These are phyloP conservation scores for Trametes polyzona DNA, from an alignment of 1,284 basidiomycete genomes.

Conservation along the genomic window DNA sequence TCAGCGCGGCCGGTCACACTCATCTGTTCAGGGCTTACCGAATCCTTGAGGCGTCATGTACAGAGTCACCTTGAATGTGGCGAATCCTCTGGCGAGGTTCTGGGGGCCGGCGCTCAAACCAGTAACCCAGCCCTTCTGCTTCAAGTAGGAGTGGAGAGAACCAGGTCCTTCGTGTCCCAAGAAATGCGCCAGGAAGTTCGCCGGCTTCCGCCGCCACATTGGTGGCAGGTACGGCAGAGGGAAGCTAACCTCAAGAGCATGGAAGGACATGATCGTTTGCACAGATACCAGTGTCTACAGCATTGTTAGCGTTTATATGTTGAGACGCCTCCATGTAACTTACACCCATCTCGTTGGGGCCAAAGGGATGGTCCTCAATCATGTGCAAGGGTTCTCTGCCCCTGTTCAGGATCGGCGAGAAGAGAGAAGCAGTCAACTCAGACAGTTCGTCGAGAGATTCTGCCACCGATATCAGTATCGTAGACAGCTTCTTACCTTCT, in stretches of 20 bases:
- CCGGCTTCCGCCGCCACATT: constrained; percentile 84
- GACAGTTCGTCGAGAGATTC: constrained; percentile 85
- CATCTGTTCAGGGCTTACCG: constrained; percentile 54
- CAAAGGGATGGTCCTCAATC: constrained; percentile 81
- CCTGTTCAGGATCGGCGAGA: constrained; percentile 79
- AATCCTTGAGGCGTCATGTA: constrained; percentile 89
- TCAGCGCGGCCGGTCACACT: too few relatives aligned
- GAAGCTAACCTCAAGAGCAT: constrained; percentile 88
- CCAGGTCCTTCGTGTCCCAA: constrained; percentile 97
- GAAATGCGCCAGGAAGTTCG: constrained; percentile 82
- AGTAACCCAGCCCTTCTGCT: constrained; percentile 91
- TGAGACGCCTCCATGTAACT: constrained; percentile 36
- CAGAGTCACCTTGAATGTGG: constrained; percentile 86
- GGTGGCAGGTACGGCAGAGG: constrained; percentile 85
- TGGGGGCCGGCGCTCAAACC: constrained; percentile 77
- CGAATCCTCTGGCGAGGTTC: constrained; percentile 81
- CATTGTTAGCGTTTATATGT: not conserved
- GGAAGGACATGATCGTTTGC: constrained; percentile 91
- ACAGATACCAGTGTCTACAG: constrained; percentile 80
- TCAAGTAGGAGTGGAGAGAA: constrained; percentile 91
- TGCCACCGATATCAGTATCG: constrained; percentile 33
- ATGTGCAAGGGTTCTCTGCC: constrained; percentile 65
- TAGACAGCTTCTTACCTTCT: not conserved
- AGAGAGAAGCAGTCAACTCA: constrained; percentile 70
- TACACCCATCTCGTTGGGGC: constrained; percentile 75